Base-by-base conservation (phyloP, 1,284 basidiomycete species). In the Leccinum subatratum region DNA sequence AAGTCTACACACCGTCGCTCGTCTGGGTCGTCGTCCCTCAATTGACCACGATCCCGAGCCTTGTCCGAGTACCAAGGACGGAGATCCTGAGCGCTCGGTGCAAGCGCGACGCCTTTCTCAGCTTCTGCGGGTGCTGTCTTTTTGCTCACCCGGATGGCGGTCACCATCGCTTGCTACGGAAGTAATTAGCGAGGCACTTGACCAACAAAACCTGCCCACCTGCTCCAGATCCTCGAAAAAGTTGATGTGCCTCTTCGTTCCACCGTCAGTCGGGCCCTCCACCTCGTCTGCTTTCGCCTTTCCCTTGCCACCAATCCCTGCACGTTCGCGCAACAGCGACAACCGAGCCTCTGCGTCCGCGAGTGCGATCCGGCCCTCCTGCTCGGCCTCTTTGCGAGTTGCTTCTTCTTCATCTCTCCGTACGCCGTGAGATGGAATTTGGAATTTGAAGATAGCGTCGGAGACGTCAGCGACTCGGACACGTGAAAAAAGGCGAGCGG, bases 401-500 rank as follows among this genome's bases (percentile, higher is more conserved):
- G 91, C 92, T 72, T 88, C 89, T 73, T 91, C 92, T 79, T 95
- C 93, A 83, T 95, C 93, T 65, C 76, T 78, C 7, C 86, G 80
- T 1, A 95, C 93, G 25, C 85, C n/a, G n/a, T n/a, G n/a, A n/a
- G n/a, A n/a, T n/a, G n/a, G n/a, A n/a, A n/a, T n/a, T n/a, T 77
- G 75, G 7, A 85, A 82, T 77, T 93, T 95, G 74, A 95, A 80
- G 61, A 96, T 74, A 70, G 82, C 84, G 28, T 95, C 92, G 18
- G 92, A 93, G 65, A 93, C 81, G 72, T 95, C 92, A 22, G 90
- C 90, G 70, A 90, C 79, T 94, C 92, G 66, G 91, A 87, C 91
- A 94, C 93, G 71, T 92, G 83, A 16, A 87, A 85, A 57, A 91
- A 79, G 28, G 81, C 78, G 0, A 82, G 71, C 6, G 89, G 87